phyloP scores from a whole-genome alignment of 805 yeast genomes.

The Starmerella bombicola region DNA sequence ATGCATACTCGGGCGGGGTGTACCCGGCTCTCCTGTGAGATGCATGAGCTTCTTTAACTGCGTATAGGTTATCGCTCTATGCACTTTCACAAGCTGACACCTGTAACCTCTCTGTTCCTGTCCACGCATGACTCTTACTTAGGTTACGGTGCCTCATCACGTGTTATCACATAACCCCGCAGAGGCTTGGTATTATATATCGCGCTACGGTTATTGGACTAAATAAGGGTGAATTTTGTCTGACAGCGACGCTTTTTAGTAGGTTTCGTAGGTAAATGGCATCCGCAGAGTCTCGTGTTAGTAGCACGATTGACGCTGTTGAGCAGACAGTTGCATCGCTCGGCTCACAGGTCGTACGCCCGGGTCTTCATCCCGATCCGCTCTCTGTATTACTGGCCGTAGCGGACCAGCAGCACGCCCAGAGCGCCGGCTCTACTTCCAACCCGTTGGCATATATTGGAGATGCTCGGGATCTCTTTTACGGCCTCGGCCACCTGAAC shows the following conservation, averaged over 20 bases:
- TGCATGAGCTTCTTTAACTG: too few relatives aligned
- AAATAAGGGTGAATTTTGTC: background rate
- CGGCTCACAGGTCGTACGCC: conserved; percentile 11
- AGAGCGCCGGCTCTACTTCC: background rate
- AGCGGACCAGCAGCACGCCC: conserved; percentile 4
- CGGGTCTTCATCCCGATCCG: conserved; percentile 16
- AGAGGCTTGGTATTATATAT: background rate
- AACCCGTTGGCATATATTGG: conserved; percentile 15
- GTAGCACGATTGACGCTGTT: conserved; percentile 15
- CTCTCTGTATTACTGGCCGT: conserved; percentile 13
- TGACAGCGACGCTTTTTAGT: background rate
- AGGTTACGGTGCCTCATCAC: conserved; percentile 2
- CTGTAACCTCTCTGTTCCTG: too few relatives aligned
- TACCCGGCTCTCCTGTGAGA: too few relatives aligned
- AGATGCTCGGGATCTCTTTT: conserved; percentile 16
- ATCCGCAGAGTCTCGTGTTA: conserved; percentile 4
- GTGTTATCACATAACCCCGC: conserved; percentile 2
- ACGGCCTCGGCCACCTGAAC: conserved; percentile 19
- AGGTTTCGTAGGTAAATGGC: conserved; percentile 1
- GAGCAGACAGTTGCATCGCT: conserved; percentile 13
- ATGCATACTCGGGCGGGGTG: too few relatives aligned
- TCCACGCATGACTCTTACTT: too few relatives aligned
- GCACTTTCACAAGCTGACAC: too few relatives aligned
- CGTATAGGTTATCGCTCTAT: too few relatives aligned
- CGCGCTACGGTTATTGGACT: background rate